Evolutionary conservation across 805 yeast species (phyloP).

Genomic region (Blastobotrys mokoenaii): DNA sequence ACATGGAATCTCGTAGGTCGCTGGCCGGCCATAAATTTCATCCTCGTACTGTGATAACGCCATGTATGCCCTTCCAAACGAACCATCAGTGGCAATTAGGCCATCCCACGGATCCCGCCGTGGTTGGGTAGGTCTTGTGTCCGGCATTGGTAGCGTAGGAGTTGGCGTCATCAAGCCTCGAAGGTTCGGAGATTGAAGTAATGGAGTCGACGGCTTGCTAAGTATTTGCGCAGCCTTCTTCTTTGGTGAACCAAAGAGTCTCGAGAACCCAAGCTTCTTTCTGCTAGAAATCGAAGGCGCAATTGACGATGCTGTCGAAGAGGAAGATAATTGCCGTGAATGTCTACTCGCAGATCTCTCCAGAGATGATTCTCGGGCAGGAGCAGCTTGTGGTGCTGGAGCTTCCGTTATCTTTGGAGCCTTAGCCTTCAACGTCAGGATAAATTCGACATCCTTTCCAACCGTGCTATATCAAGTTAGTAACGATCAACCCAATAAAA

Average conservation of each 20-base stretch:
- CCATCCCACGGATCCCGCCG: constrained; percentile 41
- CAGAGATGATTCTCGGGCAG: background rate
- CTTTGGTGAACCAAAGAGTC: constrained; percentile 3
- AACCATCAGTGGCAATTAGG: constrained; percentile 75
- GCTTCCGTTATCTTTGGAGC: constrained; percentile 31
- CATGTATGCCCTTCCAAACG: constrained; percentile 75
- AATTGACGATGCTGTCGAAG: no score
- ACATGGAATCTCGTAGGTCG: constrained; percentile 49
- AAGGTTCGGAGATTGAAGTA: background rate
- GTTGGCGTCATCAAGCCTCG: no score
- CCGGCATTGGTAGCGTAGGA: background rate
- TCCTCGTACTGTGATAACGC: constrained; percentile 52
- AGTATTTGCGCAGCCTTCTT: constrained; percentile 1
- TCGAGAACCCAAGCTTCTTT: constrained; percentile 2
- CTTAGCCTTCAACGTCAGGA: constrained; percentile 61
- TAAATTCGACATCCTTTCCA: constrained; percentile 50
- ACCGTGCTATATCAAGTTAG: constrained; percentile 31
- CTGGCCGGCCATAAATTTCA: constrained; percentile 46
- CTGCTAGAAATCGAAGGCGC: background rate
- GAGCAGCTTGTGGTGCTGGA: background rate
- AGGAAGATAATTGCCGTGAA: no score
- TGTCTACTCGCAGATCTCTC: background rate
- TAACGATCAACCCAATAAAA: no score
- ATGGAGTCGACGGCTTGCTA: background rate
- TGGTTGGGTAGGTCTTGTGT: background rate